Conservation (phyloP, 2,329 filamentous ascomycete genomes). For the Nemania sp. region DNA sequence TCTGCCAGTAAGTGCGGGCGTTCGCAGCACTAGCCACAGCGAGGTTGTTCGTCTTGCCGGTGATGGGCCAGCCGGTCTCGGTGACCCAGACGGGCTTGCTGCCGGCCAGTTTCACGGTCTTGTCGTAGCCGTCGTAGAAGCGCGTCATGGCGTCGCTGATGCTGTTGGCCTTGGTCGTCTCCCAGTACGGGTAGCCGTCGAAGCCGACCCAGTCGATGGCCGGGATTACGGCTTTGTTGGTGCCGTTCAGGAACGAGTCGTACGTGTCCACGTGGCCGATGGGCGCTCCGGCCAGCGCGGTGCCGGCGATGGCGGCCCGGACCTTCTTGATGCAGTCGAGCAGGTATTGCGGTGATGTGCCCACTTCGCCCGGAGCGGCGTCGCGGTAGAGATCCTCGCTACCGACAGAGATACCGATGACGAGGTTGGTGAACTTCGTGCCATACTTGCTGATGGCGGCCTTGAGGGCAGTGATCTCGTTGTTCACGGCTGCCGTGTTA, state of each 20-base stretch:
- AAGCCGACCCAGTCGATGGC: constrained; percentile 58
- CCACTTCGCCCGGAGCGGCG: constrained; percentile 43
- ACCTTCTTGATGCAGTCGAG: constrained; percentile 61
- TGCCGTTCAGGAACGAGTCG: constrained; percentile 53
- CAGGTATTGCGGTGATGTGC: constrained; percentile 49
- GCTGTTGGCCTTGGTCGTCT: constrained; percentile 45
- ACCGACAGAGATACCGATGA: constrained; percentile 57
- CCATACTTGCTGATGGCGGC: constrained; percentile 52
- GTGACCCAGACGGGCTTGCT: constrained; percentile 63
- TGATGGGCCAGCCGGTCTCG: constrained; percentile 61
- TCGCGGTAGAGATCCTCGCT: constrained; percentile 60
- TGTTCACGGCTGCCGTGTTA: constrained; percentile 43
- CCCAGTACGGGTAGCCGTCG: constrained; percentile 59
- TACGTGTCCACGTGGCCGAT: constrained; percentile 62
- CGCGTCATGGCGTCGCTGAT: constrained; percentile 49
- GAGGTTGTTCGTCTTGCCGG: constrained; percentile 47
- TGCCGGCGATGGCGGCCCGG: constrained; percentile 50
- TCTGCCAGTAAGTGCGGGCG: constrained; percentile 44
- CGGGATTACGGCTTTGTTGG: constrained; percentile 53
- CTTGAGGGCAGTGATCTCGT: constrained; percentile 55
- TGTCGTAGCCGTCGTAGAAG: constrained; percentile 46
- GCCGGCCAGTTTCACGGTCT: constrained; percentile 57
- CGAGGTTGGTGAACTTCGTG: constrained; percentile 46
- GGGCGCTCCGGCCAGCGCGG: constrained; percentile 40
- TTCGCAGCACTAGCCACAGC: constrained; percentile 53